phyloP scores from a whole-genome alignment of 495 filamentous ascomycete species.

The Penicillium cinerascens region DNA sequence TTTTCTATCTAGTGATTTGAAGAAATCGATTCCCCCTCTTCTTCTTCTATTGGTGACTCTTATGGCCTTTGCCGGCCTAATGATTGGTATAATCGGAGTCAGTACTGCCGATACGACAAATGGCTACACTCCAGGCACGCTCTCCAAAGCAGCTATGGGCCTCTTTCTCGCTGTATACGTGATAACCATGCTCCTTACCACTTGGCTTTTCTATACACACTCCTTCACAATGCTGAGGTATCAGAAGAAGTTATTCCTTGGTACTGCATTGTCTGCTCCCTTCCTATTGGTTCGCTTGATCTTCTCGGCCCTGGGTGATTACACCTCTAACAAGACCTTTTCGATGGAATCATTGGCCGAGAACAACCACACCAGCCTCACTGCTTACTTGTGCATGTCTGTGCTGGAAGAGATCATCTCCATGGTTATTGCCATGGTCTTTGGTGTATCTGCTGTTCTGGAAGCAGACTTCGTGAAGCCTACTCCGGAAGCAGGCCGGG shows the following conservation, averaged over 20 bases:
- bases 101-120: slow-evolving; percentile 2
- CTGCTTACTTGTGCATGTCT: slow-evolving; percentile 29
- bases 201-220: slow-evolving; percentile 13
- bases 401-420: slow-evolving; percentile 31
- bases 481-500: too few species aligned
- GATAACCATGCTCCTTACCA: slow-evolving; percentile 6
- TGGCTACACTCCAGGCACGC: slow-evolving; percentile 9
- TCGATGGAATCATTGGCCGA: slow-evolving; percentile 5
- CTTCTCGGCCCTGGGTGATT: slow-evolving; percentile 26
- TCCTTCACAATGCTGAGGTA: background rate
- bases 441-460: slow-evolving; percentile 21
- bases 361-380: too few species aligned
- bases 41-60: slow-evolving; percentile 10
- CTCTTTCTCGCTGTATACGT: slow-evolving; percentile 28
- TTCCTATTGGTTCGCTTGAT: slow-evolving; percentile 25
- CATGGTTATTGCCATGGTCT: slow-evolving; percentile 16
- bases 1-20: slow-evolving; percentile 14
- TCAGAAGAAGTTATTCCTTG: slow-evolving; percentile 17
- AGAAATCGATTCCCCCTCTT: slow-evolving; percentile 14
- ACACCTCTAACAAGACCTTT: background rate
- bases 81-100: slow-evolving; percentile 29
- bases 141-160: slow-evolving; percentile 27
- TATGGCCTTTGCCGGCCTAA: slow-evolving; percentile 22
- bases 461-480: too few species aligned
- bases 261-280: background rate